Evolutionary conservation across 257 asterid genomes (phyloP).

Genomic region (Cruciata laevipes): DNA sequence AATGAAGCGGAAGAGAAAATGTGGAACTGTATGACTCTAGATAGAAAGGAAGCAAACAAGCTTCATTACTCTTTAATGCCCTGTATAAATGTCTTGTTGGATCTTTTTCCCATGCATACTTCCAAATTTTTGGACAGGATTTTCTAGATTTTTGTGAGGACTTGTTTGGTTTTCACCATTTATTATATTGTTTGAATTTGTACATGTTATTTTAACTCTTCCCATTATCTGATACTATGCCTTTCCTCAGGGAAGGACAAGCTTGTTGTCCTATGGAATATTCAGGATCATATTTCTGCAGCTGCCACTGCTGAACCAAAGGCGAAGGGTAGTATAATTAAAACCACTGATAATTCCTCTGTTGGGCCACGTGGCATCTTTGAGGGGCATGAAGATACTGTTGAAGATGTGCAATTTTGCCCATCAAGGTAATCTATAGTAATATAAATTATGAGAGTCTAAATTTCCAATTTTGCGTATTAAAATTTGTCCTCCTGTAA

Average conservation of each 20-base stretch:
- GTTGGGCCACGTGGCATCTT: slow-evolving; percentile 92
- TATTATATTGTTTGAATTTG: background rate
- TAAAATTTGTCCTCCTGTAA: background rate
- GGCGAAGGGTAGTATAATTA: slow-evolving; percentile 49
- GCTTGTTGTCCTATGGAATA: slow-evolving; percentile 92
- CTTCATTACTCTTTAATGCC: background rate
- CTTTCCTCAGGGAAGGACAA: slow-evolving; percentile 77
- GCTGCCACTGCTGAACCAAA: slow-evolving; percentile 58
- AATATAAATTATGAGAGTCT: background rate
- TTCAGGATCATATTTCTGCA: slow-evolving; percentile 86
- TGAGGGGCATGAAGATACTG: slow-evolving; percentile 86
- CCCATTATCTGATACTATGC: background rate
- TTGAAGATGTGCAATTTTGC: slow-evolving; percentile 96
- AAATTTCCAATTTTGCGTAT: background rate
- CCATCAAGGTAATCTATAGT: slow-evolving; percentile 70
- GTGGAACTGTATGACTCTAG: too few relatives aligned
- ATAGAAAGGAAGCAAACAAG: background rate
- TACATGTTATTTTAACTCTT: background rate
- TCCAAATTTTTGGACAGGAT: background rate
- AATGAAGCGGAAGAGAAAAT: background rate
- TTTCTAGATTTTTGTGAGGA: background rate
- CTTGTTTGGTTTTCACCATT: background rate
- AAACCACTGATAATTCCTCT: slow-evolving; percentile 66
- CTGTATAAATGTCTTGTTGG: background rate
- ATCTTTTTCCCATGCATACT: background rate